These are phyloP conservation scores for Ustilago esculenta DNA, from an alignment of 1,284 basidiomycete genomes.

Conservation along the genomic window DNA sequence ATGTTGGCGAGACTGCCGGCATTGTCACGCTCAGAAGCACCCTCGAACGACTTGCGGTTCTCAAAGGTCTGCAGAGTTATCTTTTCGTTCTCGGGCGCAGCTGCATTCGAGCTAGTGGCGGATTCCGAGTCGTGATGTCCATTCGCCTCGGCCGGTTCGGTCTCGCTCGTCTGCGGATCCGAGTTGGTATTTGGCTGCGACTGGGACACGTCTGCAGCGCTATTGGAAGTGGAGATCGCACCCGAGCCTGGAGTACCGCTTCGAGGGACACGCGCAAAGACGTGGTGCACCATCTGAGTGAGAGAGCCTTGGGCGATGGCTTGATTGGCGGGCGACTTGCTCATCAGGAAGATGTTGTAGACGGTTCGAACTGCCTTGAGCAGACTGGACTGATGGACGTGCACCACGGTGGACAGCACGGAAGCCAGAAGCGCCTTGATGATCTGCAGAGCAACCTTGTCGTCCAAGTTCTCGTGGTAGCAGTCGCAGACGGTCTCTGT, in stretches of 20 bases:
- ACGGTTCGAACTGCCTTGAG: constrained; percentile 69
- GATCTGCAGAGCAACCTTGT: constrained; percentile 63
- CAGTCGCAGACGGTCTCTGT: constrained; percentile 66
- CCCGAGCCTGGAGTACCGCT: constrained; percentile 8
- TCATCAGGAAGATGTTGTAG: constrained; percentile 66
- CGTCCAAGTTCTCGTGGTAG: constrained; percentile 62
- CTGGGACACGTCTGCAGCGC: constrained; percentile 25
- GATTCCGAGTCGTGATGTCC: constrained; percentile 11
- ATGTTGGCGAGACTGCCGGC: constrained; percentile 50
- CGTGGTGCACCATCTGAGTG: constrained; percentile 65
- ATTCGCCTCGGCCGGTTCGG: constrained; percentile 7
- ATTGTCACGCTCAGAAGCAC: constrained; percentile 59
- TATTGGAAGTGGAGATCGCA: constrained; percentile 24
- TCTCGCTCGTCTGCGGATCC: background rate
- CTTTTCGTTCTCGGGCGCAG: constrained; percentile 34
- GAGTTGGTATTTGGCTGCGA: constrained; percentile 11
- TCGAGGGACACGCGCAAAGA: constrained; percentile 62
- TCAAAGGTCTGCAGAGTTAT: constrained; percentile 61
- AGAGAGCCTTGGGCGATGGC: constrained; percentile 65
- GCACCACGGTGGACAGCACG: constrained; percentile 60
- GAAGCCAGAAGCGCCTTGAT: constrained; percentile 66
- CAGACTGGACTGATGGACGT: constrained; percentile 64
- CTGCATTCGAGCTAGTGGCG: constrained; percentile 8
- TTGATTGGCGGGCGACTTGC: constrained; percentile 61
- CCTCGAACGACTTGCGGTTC: constrained; percentile 62